Conservation (phyloP, 2,329 filamentous ascomycete species). For the Graphilbum sp. region DNA sequence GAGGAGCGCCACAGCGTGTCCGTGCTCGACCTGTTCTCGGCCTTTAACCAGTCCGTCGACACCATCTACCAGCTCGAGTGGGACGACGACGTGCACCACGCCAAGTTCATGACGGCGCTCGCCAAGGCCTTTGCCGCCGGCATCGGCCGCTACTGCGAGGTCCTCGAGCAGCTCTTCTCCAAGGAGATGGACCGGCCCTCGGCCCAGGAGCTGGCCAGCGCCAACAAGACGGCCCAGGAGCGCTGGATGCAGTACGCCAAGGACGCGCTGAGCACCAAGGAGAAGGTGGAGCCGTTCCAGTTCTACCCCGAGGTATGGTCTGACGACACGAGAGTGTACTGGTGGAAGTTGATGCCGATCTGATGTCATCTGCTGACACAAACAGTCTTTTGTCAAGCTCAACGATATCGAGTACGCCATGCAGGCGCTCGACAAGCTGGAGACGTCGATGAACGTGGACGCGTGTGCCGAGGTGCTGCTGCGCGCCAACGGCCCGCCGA, state of each 20-base stretch:
- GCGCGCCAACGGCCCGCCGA: slow-evolving; percentile 53
- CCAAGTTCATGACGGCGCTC: slow-evolving; percentile 90
- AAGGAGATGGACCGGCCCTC: slow-evolving; percentile 88
- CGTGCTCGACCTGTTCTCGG: slow-evolving; percentile 80
- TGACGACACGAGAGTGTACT: no score
- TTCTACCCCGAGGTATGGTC: slow-evolving; percentile 75
- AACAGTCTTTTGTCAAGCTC: slow-evolving; percentile 83
- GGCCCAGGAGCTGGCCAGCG: slow-evolving; percentile 67
- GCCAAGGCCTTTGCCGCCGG: slow-evolving; percentile 72
- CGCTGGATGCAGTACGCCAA: slow-evolving; percentile 88
- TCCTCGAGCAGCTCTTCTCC: slow-evolving; percentile 69
- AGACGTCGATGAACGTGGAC: slow-evolving; percentile 81
- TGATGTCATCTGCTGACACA: neutral
- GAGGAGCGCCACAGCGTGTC: slow-evolving; percentile 85
- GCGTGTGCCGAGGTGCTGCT: slow-evolving; percentile 71
- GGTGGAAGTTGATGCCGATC: neutral
- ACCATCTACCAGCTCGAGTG: slow-evolving; percentile 76
- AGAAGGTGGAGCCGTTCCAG: slow-evolving; percentile 90
- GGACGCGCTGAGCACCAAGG: slow-evolving; percentile 81
- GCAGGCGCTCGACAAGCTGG: slow-evolving; percentile 77
- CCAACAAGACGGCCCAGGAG: slow-evolving; percentile 70
- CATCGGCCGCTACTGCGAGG: slow-evolving; percentile 78
- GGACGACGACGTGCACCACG: slow-evolving; percentile 86
- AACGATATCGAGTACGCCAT: slow-evolving; percentile 97
- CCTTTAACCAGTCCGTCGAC: slow-evolving; percentile 84